Evolutionary conservation across 768 basidiomycete genomes (phyloP).

Genomic region (Multifurca ochricompacta): DNA sequence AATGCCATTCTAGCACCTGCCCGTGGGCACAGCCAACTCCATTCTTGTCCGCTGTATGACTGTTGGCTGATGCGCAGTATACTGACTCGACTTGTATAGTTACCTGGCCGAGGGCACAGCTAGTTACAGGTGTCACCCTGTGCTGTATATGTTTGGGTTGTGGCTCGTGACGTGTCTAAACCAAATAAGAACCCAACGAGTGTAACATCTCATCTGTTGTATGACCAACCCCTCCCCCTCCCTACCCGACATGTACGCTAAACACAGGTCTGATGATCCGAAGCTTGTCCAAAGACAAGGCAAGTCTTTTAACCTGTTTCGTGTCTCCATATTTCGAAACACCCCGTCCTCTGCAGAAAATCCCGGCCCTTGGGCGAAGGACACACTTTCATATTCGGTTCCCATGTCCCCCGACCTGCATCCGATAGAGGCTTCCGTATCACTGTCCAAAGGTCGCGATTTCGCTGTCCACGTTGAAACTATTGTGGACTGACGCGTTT

Average conservation of each 20-base stretch:
- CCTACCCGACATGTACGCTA: neutral
- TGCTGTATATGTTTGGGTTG: neutral
- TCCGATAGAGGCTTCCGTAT: neutral
- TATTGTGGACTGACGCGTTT: neutral
- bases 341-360: neutral
- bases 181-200: neutral
- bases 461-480: neutral
- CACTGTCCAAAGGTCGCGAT: neutral
- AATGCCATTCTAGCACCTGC: neutral
- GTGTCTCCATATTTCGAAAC: neutral
- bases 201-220: conserved; percentile 5
- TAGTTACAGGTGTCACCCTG: neutral
- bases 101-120: neutral
- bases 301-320: neutral
- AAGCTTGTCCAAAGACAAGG: neutral
- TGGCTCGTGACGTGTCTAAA: neutral
- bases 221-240: neutral
- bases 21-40: neutral
- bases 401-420: neutral
- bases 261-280: neutral
- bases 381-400: neutral
- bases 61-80: neutral
- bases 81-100: neutral
- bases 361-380: neutral
- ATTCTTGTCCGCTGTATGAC: neutral